Evolutionary conservation across 805 yeast genomes (phyloP).

Genomic region (Yamadazyma insecticola): DNA sequence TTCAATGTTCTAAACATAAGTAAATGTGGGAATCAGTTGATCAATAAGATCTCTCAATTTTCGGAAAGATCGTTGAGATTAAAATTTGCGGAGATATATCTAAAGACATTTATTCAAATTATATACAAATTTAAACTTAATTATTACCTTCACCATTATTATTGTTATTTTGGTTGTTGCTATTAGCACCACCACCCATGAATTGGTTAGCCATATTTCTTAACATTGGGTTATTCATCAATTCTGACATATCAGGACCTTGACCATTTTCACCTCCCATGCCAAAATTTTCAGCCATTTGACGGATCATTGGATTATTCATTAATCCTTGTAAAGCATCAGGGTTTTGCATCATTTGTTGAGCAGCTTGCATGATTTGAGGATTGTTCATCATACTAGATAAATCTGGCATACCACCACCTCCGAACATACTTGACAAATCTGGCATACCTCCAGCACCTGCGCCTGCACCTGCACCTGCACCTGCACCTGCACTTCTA

Average conservation of each 20-base stretch:
- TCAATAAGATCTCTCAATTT: too few species aligned
- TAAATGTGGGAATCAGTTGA: too few species aligned
- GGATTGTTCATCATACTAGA: constrained; percentile 81
- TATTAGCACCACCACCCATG: constrained; percentile 25
- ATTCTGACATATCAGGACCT: constrained; percentile 56
- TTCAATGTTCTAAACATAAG: too few species aligned
- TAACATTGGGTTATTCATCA: constrained; percentile 80
- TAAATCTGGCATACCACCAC: constrained; percentile 68
- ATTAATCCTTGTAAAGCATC: constrained; percentile 66
- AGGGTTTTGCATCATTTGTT: constrained; percentile 64
- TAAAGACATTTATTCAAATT: too few species aligned
- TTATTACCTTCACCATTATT: too few species aligned
- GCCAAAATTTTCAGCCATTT: constrained; percentile 78
- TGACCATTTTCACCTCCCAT: constrained; percentile 52
- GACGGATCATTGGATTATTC: constrained; percentile 74
- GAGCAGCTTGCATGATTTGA: constrained; percentile 61
- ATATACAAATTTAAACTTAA: too few species aligned
- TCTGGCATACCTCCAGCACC: constrained; percentile 68
- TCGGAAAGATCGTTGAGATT: too few species aligned
- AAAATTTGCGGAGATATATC: too few species aligned
- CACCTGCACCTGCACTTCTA: constrained; percentile 21
- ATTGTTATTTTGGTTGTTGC: background rate
- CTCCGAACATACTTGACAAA: constrained; percentile 62
- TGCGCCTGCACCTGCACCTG: constrained; percentile 37
- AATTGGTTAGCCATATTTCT: constrained; percentile 68